Percentiles rank a stretch among this genome's conserved stretches.
phyloP scores from a whole-genome alignment of 2,329 filamentous ascomycete genomes.

The Fonsecaea erecta region DNA sequence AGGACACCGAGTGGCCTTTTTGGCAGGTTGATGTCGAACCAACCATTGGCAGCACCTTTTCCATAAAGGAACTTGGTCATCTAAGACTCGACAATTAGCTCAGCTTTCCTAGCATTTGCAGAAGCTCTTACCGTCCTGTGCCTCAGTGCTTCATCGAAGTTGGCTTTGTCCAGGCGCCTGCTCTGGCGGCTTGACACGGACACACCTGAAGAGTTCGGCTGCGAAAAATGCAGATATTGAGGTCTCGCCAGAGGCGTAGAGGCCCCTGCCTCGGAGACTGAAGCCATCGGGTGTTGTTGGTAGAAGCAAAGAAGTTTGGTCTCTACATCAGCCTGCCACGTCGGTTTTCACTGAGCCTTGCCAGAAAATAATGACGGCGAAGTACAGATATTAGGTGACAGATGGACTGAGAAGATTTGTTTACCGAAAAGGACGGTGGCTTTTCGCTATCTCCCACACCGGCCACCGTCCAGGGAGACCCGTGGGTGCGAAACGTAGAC shows the following conservation, averaged over 20 bases:
- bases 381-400: conserved; percentile 17
- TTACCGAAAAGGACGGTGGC: conserved; percentile 25
- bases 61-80: conserved; percentile 41
- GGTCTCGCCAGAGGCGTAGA: conserved; percentile 25
- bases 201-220: conserved; percentile 32
- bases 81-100: conserved; percentile 34
- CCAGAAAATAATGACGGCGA: conserved; percentile 5
- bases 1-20: conserved; percentile 44
- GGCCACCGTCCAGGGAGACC: conserved; percentile 19
- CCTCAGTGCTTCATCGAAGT: conserved; percentile 39
- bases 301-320: conserved; percentile 32
- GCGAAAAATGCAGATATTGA: conserved; percentile 28
- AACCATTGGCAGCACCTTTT: conserved; percentile 39
- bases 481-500: conserved; percentile 22
- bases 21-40: conserved; percentile 34
- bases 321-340: conserved; percentile 27
- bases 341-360: conserved; percentile 23
- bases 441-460: conserved; percentile 20
- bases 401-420: conserved; percentile 21
- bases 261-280: conserved; percentile 23
- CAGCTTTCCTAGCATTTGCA: conserved; percentile 21
- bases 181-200: conserved; percentile 23
- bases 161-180: conserved; percentile 31
- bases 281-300: conserved; percentile 25
- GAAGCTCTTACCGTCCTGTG: conserved; percentile 37